Conservation (phyloP, 208 protist genomes). For the Zelonia costaricensis region DNA sequence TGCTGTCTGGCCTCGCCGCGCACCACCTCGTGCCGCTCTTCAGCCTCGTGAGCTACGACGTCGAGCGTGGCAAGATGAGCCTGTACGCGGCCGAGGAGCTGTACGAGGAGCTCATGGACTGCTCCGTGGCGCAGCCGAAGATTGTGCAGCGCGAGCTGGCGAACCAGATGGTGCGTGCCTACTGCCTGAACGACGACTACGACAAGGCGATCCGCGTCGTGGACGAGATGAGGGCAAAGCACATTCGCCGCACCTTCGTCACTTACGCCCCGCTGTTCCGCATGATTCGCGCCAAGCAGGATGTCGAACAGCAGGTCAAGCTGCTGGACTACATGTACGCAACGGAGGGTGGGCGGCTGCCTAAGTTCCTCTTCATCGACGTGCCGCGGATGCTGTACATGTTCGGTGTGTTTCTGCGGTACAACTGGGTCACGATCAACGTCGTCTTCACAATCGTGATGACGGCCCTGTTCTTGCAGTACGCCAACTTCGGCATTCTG, state of each 20-base stretch:
- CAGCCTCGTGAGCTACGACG: conserved; percentile 85
- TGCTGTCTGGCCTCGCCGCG: conserved; percentile 72
- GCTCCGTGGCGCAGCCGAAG: conserved; percentile 79
- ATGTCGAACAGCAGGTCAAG: conserved; percentile 64
- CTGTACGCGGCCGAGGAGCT: conserved; percentile 72
- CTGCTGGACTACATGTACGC: conserved; percentile 79
- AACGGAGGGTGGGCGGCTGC: conserved; percentile 69
- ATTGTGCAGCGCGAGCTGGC: conserved; percentile 89
- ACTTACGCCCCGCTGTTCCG: conserved; percentile 91
- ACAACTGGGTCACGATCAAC: conserved; percentile 88
- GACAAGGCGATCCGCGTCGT: conserved; percentile 80
- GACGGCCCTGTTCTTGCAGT: conserved; percentile 44
- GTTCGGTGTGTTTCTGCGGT: conserved; percentile 84
- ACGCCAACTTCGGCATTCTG: conserved; percentile 21
- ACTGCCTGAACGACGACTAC: conserved; percentile 78
- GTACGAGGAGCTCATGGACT: conserved; percentile 91
- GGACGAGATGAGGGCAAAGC: conserved; percentile 71
- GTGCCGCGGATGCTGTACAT: conserved; percentile 85
- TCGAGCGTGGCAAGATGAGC: conserved; percentile 86
- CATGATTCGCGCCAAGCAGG: conserved; percentile 59
- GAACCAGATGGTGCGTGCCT: conserved; percentile 88
- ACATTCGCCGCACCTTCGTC: conserved; percentile 88
- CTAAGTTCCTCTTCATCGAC: conserved; percentile 89
- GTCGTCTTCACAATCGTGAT: conserved; percentile 49
- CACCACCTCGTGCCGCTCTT: conserved; percentile 92